Evolutionary conservation across 495 filamentous ascomycete species (phyloP), one percentile per base, ranked within the genome.

Genomic region (Darksidea phi): DNA sequence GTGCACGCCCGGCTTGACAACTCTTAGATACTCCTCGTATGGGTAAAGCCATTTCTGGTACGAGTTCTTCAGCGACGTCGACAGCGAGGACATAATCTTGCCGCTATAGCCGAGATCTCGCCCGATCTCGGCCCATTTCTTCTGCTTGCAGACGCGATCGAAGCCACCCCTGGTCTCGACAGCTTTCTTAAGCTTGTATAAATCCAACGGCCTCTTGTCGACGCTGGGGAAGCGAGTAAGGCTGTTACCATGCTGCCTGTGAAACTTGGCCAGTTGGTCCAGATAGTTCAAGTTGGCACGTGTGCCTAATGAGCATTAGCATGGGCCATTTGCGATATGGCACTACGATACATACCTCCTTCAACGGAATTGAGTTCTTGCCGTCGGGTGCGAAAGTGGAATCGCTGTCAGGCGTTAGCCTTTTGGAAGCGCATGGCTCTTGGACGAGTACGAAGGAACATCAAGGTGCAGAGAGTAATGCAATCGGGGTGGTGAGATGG

Each of bases 71-170:
- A 99, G 83, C 20, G 95, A 97, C 0, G 94, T 99, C 11, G 94
- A 99, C 42, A 99, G 75, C n/a, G 95, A 97, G 0, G 95, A 97
- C 94, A 99, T 99, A 65, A 99, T 99, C 76, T 99, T 99, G 70
- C 94, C 94, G 70, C 94, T 97, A 75, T 99, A 99, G 53, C 94
- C 94, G 18, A 99, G 77, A 73, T 97, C 93, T 70, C 94, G 87
- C 34, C 94, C 94, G 62, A 99, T 97, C 73, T 99, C 94, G 0
- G 94, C 94, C 94, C 94, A 99, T 78, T 96, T 97, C 74, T 99
- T 99, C 49, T 85, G 80, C 75, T 95, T 97, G 79, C 95, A 97
- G 37, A 99, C 94, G 62, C 86, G 86, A 38, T 96, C 91, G 67
- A 99, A 99, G 0, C 94, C 94, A 26, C 94, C 94, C 43, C 92